phyloP scores from a whole-genome alignment of 2,329 filamentous ascomycete genomes.

The Fusarium palustre region DNA sequence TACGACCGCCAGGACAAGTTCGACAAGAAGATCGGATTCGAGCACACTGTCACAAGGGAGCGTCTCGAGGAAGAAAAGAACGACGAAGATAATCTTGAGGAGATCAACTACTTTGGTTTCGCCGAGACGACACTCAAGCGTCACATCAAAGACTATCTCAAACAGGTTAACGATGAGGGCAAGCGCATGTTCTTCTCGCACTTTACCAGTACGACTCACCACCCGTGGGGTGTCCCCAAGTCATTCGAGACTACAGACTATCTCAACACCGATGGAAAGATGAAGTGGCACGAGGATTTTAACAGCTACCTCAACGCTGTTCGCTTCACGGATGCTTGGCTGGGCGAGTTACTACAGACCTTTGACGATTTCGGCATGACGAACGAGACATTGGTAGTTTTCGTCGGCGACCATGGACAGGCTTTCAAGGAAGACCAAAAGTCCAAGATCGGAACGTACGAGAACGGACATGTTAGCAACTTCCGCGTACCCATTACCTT shows the following conservation, averaged over 20 bases:
- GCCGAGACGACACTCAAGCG: slow-evolving; percentile 48
- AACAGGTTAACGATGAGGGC: slow-evolving; percentile 45
- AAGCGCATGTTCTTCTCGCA: slow-evolving; percentile 54
- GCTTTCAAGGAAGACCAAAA: slow-evolving; percentile 51
- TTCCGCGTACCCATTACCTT: slow-evolving; percentile 52
- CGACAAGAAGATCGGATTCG: slow-evolving; percentile 50
- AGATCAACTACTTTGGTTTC: slow-evolving; percentile 53
- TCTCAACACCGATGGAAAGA: slow-evolving; percentile 41
- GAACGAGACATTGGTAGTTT: slow-evolving; percentile 51
- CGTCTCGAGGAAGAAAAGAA: slow-evolving; percentile 41
- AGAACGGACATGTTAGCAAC: slow-evolving; percentile 50
- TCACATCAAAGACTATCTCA: slow-evolving; percentile 50
- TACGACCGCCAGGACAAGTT: slow-evolving; percentile 53
- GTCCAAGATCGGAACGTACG: slow-evolving; percentile 50
- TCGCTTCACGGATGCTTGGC: slow-evolving; percentile 51
- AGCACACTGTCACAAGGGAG: slow-evolving; percentile 47
- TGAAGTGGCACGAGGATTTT: slow-evolving; percentile 48
- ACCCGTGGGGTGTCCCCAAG: slow-evolving; percentile 45
- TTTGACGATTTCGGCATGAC: slow-evolving; percentile 51
- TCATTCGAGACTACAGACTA: slow-evolving; percentile 39
- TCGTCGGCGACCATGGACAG: slow-evolving; percentile 53
- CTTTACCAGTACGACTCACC: slow-evolving; percentile 54
- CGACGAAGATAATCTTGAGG: slow-evolving; percentile 36
- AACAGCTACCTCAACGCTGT: slow-evolving; percentile 52
- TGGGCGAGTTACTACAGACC: slow-evolving; percentile 48